phyloP scores from a whole-genome alignment of 176 grass and related monocot genomes.

The Elaeis guineensis region DNA sequence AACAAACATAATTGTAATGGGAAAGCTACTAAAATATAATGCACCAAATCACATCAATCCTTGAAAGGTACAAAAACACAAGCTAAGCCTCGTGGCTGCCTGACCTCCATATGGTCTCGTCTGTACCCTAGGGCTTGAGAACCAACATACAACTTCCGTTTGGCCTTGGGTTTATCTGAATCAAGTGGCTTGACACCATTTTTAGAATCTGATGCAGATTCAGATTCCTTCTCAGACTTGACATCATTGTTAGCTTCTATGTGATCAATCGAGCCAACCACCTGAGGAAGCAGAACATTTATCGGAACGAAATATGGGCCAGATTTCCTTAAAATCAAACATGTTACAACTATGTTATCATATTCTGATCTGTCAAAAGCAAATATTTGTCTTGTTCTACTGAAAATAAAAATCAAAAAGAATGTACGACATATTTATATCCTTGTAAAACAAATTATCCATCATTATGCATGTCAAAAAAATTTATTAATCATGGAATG shows the following conservation, averaged over 20 bases:
- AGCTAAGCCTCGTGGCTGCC: slow-evolving; percentile 6
- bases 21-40: no score
- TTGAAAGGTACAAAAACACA: no score
- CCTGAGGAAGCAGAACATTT: slow-evolving; percentile 39
- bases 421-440: no score
- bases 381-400: background rate
- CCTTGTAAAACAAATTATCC: no score
- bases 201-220: slow-evolving; percentile 64
- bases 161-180: slow-evolving; percentile 65
- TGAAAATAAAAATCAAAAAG: no score
- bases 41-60: no score
- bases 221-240: slow-evolving; percentile 66
- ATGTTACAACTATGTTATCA: no score
- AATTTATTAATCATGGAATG: no score
- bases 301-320: slow-evolving; percentile 1
- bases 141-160: slow-evolving; percentile 77
- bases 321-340: background rate
- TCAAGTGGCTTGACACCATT: slow-evolving; percentile 60
- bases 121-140: slow-evolving; percentile 86
- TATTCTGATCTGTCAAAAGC: no score
- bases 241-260: slow-evolving; percentile 38
- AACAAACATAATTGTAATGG: no score
- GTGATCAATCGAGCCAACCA: slow-evolving; percentile 86
- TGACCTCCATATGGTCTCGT: slow-evolving; percentile 93
- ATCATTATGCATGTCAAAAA: no score